Conservation (phyloP, 192 early-diverging fungal genomes). For the Coemansia sp. region DNA sequence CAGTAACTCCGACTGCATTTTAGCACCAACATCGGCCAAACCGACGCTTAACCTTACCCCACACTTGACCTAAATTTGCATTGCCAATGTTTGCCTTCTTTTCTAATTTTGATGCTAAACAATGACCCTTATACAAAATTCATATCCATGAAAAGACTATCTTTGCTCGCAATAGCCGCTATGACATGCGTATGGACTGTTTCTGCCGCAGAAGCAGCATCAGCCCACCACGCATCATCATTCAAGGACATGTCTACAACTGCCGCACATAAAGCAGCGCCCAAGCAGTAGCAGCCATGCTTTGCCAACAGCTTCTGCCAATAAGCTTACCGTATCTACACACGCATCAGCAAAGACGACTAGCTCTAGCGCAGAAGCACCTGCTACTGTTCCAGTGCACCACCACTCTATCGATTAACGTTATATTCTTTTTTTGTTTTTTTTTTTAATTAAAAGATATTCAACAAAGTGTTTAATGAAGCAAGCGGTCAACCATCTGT, state of each 20-base stretch:
- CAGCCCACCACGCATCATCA: background rate
- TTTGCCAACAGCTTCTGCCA: background rate
- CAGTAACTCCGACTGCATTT: background rate
- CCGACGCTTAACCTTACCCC: background rate
- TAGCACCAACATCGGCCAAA: background rate
- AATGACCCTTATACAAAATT: background rate
- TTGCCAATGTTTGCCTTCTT: background rate
- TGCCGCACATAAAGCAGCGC: background rate
- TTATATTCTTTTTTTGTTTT: background rate
- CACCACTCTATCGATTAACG: background rate
- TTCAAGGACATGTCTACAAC: background rate
- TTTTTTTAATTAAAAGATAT: background rate
- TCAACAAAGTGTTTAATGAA: background rate
- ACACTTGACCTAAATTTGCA: background rate
- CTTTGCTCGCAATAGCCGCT: conserved; percentile 1
- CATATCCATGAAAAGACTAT: background rate
- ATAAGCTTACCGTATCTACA: background rate
- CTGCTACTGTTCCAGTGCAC: background rate
- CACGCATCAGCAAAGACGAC: background rate
- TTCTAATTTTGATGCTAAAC: background rate
- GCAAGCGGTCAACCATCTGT: conserved; percentile 22
- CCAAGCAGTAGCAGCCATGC: background rate
- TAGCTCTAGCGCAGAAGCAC: background rate
- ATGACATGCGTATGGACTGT: background rate
- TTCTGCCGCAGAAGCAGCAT: background rate